A percentile compares a stretch with the other conserved stretches of the same genome.
These are phyloP conservation scores for Wickerhamomyces ciferrii DNA, from an alignment of 805 yeast genomes.

Conservation along the genomic window DNA sequence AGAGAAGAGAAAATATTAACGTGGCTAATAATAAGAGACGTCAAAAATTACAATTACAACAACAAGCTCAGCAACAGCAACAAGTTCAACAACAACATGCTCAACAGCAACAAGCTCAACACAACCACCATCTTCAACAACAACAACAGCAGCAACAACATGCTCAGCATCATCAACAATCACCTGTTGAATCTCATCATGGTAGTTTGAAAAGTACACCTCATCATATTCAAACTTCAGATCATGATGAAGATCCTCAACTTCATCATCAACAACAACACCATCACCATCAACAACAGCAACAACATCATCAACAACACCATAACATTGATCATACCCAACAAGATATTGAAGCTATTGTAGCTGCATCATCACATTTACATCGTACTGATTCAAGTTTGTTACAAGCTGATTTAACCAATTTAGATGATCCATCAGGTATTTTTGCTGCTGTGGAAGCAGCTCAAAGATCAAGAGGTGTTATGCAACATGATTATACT, in stretches of 20 bases:
- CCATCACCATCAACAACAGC: constrained; percentile 11
- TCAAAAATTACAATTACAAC: background rate
- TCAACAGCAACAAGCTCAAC: background rate
- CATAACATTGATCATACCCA: background rate
- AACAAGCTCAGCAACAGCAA: background rate
- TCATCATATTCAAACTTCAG: constrained; percentile 5
- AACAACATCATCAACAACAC: background rate
- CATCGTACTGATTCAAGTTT: constrained; percentile 13
- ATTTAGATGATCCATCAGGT: constrained; percentile 20
- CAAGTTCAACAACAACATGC: background rate
- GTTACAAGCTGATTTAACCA: constrained; percentile 16
- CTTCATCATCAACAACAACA: constrained; percentile 4
- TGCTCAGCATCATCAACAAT: background rate
- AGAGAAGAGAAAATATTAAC: constrained; percentile 6
- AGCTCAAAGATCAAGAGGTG: constrained; percentile 30
- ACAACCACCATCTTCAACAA: background rate
- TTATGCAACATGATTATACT: constrained; percentile 1
- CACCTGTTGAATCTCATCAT: background rate
- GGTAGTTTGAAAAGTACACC: background rate
- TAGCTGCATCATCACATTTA: constrained; percentile 5
- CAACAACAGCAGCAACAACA: background rate
- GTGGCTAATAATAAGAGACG: background rate
- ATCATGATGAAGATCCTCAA: constrained; percentile 3
- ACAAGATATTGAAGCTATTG: constrained; percentile 2
- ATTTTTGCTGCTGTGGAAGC: constrained; percentile 55